These are phyloP conservation scores for Cnidoscolus chayamansa DNA, from an alignment of 441 rosid genomes.

Conservation along the genomic window DNA sequence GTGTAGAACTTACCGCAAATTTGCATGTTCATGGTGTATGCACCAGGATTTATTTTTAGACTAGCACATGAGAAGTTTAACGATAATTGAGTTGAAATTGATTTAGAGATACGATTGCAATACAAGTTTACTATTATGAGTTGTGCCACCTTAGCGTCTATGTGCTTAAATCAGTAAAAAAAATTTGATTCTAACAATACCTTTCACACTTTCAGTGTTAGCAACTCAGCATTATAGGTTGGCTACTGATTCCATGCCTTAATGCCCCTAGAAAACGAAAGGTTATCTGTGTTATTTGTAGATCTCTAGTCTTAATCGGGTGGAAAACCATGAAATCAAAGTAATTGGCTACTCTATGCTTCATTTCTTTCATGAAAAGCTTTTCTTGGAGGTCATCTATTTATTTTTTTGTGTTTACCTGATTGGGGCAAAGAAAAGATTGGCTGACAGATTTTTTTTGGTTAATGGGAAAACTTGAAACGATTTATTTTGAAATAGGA, in stretches of 20 bases:
- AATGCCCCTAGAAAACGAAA: not conserved
- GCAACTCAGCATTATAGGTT: too few species aligned
- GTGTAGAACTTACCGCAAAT: not conserved
- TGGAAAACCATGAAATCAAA: not conserved
- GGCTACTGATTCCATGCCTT: not conserved
- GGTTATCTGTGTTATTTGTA: not conserved
- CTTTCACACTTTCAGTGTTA: not conserved
- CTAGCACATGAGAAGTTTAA: not conserved
- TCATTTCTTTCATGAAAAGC: not conserved
- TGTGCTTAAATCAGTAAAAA: not conserved
- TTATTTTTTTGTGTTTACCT: too few species aligned
- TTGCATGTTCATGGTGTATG: not conserved
- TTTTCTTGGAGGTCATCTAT: not conserved
- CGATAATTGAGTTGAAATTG: not conserved
- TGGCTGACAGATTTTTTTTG: not conserved
- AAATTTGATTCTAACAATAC: not conserved
- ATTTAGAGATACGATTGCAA: not conserved
- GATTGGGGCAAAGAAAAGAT: not conserved
- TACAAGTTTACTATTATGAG: not conserved
- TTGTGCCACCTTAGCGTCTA: not conserved
- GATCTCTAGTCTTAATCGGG: too few species aligned
- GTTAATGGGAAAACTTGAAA: not conserved
- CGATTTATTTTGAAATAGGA: too few species aligned
- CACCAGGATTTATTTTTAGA: conserved; percentile 6
- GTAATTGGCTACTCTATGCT: not conserved